phyloP scores from a whole-genome alignment of 306 rosid species.

The Ormosia emarginata region DNA sequence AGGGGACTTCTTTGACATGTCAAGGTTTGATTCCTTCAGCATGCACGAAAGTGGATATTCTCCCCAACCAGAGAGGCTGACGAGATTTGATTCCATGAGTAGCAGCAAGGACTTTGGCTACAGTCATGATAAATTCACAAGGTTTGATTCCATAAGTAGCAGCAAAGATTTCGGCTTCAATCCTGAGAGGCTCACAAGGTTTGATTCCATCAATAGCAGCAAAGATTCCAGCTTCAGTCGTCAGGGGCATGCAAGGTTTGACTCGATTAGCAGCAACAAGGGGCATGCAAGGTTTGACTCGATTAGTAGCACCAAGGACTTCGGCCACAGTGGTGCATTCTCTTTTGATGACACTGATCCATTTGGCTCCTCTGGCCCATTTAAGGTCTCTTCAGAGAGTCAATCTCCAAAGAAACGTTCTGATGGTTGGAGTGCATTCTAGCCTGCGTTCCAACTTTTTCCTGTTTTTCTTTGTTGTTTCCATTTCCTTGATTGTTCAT shows the following conservation, averaged over 20 bases:
- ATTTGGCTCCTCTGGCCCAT: conserved; percentile 86
- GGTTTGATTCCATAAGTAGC: conserved; percentile 59
- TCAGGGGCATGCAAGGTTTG: conserved; percentile 60
- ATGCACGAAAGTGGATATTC: conserved; percentile 53
- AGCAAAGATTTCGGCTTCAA: conserved; percentile 52
- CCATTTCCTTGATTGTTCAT: conserved; percentile 38
- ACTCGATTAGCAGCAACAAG: conserved; percentile 60
- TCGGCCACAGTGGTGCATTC: conserved; percentile 51
- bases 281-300: conserved; percentile 71
- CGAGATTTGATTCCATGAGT: conserved; percentile 61
- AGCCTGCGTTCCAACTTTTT: conserved; percentile 28
- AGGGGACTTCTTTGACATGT: conserved; percentile 80
- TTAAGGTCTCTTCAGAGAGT: conserved; percentile 71
- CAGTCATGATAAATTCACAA: conserved; percentile 17
- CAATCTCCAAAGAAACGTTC: conserved; percentile 67
- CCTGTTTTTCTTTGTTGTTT: conserved; percentile 25
- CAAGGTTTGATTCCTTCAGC: conserved; percentile 81
- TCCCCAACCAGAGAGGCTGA: conserved; percentile 34
- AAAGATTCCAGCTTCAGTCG: not conserved
- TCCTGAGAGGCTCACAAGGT: conserved; percentile 34
- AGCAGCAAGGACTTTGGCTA: conserved; percentile 62
- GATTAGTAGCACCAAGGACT: conserved; percentile 57
- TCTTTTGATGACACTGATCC: conserved; percentile 82
- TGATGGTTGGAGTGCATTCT: conserved; percentile 85
- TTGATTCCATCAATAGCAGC: not conserved